Percentiles rank a stretch among this genome's conserved stretches.
phyloP scores from a whole-genome alignment of 2,329 filamentous ascomycete species.

The Aspergillus candidus region DNA sequence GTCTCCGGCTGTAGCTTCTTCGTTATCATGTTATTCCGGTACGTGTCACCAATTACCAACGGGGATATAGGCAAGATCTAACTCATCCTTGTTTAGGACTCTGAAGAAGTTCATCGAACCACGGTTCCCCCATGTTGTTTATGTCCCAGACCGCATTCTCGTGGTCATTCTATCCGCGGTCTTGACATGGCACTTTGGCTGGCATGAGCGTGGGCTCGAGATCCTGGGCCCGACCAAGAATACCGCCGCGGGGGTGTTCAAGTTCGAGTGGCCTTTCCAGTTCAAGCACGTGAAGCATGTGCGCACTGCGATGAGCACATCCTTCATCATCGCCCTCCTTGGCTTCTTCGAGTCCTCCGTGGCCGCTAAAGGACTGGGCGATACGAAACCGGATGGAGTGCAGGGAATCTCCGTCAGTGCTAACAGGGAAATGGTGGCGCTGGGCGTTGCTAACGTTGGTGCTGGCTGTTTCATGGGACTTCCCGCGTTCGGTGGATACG shows the following conservation, averaged over 20 bases:
- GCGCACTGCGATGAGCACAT: constrained; percentile 78
- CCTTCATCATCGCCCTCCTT: constrained; percentile 85
- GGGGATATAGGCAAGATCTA: background rate
- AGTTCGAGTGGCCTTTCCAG: constrained; percentile 81
- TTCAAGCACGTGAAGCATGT: constrained; percentile 72
- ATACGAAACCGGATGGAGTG: constrained; percentile 57
- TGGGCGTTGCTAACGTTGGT: constrained; percentile 85
- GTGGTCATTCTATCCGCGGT: constrained; percentile 82
- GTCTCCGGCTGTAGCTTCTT: constrained; percentile 74
- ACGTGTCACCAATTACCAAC: constrained; percentile 24
- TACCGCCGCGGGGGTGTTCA: constrained; percentile 63
- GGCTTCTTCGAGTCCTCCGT: constrained; percentile 99
- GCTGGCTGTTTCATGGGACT: constrained; percentile 88
- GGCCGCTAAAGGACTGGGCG: constrained; percentile 81
- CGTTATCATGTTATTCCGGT: constrained; percentile 88
- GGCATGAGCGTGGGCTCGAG: constrained; percentile 73
- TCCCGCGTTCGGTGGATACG: constrained; percentile 93
- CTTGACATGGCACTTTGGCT: constrained; percentile 67
- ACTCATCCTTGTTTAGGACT: constrained; percentile 49
- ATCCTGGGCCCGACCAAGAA: constrained; percentile 78
- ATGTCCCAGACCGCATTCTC: constrained; percentile 83
- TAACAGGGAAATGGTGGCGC: constrained; percentile 86
- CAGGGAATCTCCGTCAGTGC: constrained; percentile 77
- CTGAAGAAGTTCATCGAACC: constrained; percentile 76
- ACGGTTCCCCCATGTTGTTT: constrained; percentile 72